Base-by-base conservation (phyloP, 768 basidiomycete genomes). In the Calocera viscosa region DNA sequence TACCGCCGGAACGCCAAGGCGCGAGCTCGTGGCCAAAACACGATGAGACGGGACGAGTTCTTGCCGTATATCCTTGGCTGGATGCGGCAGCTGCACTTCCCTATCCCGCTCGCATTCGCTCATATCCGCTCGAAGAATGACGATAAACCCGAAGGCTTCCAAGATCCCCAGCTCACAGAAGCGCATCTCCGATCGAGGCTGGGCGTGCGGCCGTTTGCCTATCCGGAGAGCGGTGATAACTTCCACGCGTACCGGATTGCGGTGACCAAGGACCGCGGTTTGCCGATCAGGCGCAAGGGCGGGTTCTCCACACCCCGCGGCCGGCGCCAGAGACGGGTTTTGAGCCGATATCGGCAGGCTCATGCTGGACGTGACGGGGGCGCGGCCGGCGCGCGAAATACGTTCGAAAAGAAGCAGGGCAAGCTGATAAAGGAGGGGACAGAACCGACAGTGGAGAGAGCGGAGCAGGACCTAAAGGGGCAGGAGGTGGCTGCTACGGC, bases 81-180 rank as follows among this genome's bases (percentile, higher is more conserved):
- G 53, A 60, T 60, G 53, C 53, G 53, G 5, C 53, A 60, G 30
- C 53, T 60, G 14, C 53, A 19, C 7, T 60, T 60, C 53, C 53
- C 53, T 26, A 32, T 60, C 26, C 53, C 53, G 24, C 14, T 60
- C 30, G 53, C 53, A 10, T 60, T 60, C 30, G 53, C 53, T 5
- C 30, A 28, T 26, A 10, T 60, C 2, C 26, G 10, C 14, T 32
- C 53, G 26, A 32, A 16, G 30, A 11, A 2, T 5, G 53, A 60
- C 53, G 24, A 60, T 26, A 24, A 5, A 7, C 53, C 53, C 14
- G 14, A 32, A 5, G 30, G 53, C 14, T 60, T 60, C 53, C 5
- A 2, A 5, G 14, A 2, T 2, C 30, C 26, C 26, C 5, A 60
- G 53, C 53, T 60, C 14, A 60, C 53, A 16, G 53, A 14, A 26